phyloP scores from a whole-genome alignment of 768 basidiomycete genomes.

The Suillus americanus region DNA sequence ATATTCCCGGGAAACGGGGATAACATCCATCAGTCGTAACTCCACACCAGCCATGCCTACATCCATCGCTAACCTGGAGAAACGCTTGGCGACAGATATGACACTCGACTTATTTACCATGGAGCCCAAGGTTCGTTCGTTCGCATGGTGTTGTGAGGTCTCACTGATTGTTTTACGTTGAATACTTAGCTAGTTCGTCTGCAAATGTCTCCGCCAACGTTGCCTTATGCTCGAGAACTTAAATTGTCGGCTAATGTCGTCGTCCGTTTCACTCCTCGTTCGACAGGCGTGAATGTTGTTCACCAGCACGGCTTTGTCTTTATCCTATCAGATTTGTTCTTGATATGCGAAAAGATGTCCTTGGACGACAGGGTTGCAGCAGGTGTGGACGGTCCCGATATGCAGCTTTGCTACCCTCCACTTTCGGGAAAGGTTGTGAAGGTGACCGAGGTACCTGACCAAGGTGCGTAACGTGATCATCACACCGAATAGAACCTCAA shows the following conservation, averaged over 20 bases:
- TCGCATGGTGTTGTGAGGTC: conserved; percentile 1
- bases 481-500: conserved; percentile 13
- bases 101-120: conserved; percentile 96
- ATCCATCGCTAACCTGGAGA: conserved; percentile 78
- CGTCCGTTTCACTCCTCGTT: conserved; percentile 74
- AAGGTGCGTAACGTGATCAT: conserved; percentile 44
- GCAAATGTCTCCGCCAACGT: conserved; percentile 80
- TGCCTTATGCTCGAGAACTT: conserved; percentile 78
- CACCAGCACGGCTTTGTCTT: conserved; percentile 81
- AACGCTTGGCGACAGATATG: conserved; percentile 69
- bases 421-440: conserved; percentile 90
- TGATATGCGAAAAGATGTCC: conserved; percentile 85
- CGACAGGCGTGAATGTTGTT: conserved; percentile 72
- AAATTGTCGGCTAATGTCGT: conserved; percentile 70
- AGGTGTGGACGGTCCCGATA: conserved; percentile 65
- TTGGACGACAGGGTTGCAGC: conserved; percentile 55
- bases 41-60: conserved; percentile 53
- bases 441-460: conserved; percentile 58
- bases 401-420: conserved; percentile 94
- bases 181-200: conserved; percentile 73
- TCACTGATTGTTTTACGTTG: conserved; percentile 7
- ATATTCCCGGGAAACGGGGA: conserved; percentile 57
- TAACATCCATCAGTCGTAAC: conserved; percentile 51
- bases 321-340: conserved; percentile 89
- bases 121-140: conserved; percentile 71